Evolutionary conservation across 176 grass and related monocot species (phyloP), one percentile per base, ranked within the genome.

Genomic region (Olyra latifolia): DNA sequence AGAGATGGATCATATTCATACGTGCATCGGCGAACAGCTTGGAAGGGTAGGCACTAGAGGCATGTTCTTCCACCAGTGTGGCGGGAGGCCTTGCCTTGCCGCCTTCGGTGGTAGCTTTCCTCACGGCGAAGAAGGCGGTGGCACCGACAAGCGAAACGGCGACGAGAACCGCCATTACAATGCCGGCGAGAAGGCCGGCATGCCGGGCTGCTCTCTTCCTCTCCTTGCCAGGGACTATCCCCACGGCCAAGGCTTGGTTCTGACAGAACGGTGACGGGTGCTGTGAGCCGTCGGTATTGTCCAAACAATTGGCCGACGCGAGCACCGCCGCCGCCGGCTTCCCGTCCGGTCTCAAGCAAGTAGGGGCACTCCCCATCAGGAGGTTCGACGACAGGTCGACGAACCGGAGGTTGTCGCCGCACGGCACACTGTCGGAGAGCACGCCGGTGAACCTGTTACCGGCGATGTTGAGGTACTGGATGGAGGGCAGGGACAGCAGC

Each of bases 191-290:
- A 42, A 84, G n/a, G 22, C 74, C 71, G 0, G 72, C 62, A 0
- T 88, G 90, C 15, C 25, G 12, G 23, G 20, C 62, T 28, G 57
- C 41, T 63, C 39, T 85, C 75, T 72, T 91, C 63, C 7, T 66
- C 42, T 74, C 52, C 19, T 95, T 85, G 58, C 80, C 69, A 7
- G 88, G 78, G 39, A 82, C 40, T 72, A 99, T 93, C 45, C 96
- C 96, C 42, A 91, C 96, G 43, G 96, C 96, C 84, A 99, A 48
- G 6, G 96, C 96, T 17, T 99, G 88, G 61, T 88, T 99, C 84
- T 95, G 92, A 49, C 96, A 99, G 86, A 93, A 91, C 32, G 86
- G 81, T 22, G 85, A 84, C 5, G 88, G 91, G 59, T 91, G 84
- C 70, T 99, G 96, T 2, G 69, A 81, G 8, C 79, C 88, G 43